Evolutionary conservation across 2,329 filamentous ascomycete species (phyloP).

Genomic region (Botrytis cinerea): DNA sequence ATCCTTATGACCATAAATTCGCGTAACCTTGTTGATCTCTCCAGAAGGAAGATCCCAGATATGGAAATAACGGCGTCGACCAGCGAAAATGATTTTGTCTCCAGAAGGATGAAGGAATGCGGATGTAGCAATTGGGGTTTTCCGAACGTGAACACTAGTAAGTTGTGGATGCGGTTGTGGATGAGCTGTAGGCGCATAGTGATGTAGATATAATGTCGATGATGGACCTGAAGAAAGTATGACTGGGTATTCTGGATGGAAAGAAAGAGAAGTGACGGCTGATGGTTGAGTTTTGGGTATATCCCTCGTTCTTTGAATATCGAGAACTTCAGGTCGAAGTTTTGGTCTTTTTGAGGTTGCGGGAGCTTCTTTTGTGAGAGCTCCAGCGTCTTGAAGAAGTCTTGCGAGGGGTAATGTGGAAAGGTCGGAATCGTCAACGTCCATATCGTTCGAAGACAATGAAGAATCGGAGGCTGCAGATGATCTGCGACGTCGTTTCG

Average conservation of each 20-base stretch:
- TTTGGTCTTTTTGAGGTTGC: conserved; percentile 63
- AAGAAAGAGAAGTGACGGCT: conserved; percentile 78
- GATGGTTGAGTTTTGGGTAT: conserved; percentile 77
- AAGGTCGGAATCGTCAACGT: conserved; percentile 58
- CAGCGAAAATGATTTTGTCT: conserved; percentile 83
- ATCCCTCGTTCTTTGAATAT: conserved; percentile 87
- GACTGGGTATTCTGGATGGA: conserved; percentile 87
- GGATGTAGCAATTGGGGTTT: conserved; percentile 81
- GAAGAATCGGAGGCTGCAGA: conserved; percentile 49
- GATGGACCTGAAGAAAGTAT: conserved; percentile 87
- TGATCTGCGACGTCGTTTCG: conserved; percentile 53
- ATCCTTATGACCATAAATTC: conserved; percentile 72
- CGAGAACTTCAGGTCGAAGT: conserved; percentile 81
- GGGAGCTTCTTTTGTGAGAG: conserved; percentile 54
- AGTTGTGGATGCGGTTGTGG: conserved; percentile 84
- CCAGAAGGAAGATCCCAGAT: conserved; percentile 87
- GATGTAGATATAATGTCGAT: conserved; percentile 84
- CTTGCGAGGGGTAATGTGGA: conserved; percentile 75
- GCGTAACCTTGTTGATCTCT: conserved; percentile 76
- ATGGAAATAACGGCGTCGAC: conserved; percentile 88
- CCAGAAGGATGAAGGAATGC: conserved; percentile 74
- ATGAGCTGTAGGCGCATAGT: conserved; percentile 74
- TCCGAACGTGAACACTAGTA: conserved; percentile 83
- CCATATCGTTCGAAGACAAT: conserved; percentile 49
- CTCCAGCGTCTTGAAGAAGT: conserved; percentile 73